Percentiles rank a stretch among this genome's conserved stretches.
Evolutionary conservation across 495 filamentous ascomycete species (phyloP).

Genomic region (Penicillium ucsense): DNA sequence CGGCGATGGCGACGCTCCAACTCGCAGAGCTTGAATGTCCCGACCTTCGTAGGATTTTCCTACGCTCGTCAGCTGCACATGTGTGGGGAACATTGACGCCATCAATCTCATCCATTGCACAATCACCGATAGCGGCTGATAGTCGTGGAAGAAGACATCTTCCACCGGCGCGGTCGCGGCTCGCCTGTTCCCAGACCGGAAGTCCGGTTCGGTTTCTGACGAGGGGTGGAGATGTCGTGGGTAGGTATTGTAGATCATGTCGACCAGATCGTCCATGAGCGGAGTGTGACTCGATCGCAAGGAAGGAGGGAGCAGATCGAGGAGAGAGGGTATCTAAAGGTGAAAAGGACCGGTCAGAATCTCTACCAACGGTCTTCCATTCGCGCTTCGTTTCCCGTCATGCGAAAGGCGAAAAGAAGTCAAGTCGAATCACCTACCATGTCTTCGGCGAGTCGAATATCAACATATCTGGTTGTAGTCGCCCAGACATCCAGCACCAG

Average conservation of each 20-base stretch:
- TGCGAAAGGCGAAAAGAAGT: background rate
- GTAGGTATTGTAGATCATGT: slow-evolving; percentile 68
- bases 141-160: slow-evolving; percentile 80
- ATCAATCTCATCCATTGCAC: slow-evolving; percentile 82
- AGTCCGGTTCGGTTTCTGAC: slow-evolving; percentile 21
- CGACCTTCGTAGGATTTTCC: slow-evolving; percentile 79
- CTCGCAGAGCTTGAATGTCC: slow-evolving; percentile 68
- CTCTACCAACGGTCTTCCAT: no score
- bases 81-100: slow-evolving; percentile 75
- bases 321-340: slow-evolving; percentile 57
- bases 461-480: slow-evolving; percentile 72
- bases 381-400: background rate
- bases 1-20: slow-evolving; percentile 53
- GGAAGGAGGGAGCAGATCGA: slow-evolving; percentile 69
- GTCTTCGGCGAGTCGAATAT: slow-evolving; percentile 70
- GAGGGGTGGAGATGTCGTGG: slow-evolving; percentile 31
- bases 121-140: slow-evolving; percentile 73
- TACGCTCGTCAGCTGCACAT: slow-evolving; percentile 62
- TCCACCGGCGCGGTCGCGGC: slow-evolving; percentile 20
- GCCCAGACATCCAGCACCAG: slow-evolving; percentile 88
- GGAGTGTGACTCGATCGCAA: slow-evolving; percentile 63
- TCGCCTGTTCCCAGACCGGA: slow-evolving; percentile 25
- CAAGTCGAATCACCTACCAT: slow-evolving; percentile 43
- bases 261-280: slow-evolving; percentile 73
- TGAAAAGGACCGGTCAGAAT: no score